A percentile compares a stretch with the other conserved stretches of the same genome.
Conservation (phyloP, 495 filamentous ascomycete species). For the Chaetomidium leptoderma region DNA sequence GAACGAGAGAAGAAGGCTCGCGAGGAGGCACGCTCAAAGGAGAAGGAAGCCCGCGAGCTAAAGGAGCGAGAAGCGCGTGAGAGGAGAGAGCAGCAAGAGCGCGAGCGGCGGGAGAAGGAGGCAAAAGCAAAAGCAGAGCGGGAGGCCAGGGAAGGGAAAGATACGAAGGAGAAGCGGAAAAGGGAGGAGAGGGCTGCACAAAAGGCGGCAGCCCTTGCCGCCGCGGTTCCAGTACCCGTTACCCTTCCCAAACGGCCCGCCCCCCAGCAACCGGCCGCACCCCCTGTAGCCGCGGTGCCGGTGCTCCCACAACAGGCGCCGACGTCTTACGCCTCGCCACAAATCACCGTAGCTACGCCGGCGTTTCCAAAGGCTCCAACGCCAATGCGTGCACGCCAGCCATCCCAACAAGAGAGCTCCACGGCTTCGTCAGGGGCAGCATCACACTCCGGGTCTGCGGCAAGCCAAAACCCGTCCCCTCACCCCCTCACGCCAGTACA, state of each 20-base stretch:
- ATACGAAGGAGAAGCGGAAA: conserved; percentile 50
- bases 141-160: conserved; percentile 33
- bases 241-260: conserved; percentile 47
- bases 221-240: conserved; percentile 34
- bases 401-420: conserved; percentile 76
- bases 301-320: conserved; percentile 44
- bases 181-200: conserved; percentile 43
- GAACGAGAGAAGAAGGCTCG: conserved; percentile 84
- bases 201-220: conserved; percentile 36
- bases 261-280: conserved; percentile 28
- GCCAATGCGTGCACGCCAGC: conserved; percentile 67
- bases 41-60: conserved; percentile 65
- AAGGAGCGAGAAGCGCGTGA: conserved; percentile 67
- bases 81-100: conserved; percentile 59
- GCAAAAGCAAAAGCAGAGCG: conserved; percentile 36
- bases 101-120: conserved; percentile 51
- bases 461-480: conserved; percentile 65
- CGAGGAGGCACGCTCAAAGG: conserved; percentile 56
- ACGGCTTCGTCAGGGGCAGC: conserved; percentile 59
- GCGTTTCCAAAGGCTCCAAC: conserved; percentile 78
- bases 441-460: conserved; percentile 44
- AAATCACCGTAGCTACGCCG: conserved; percentile 71
- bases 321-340: conserved; percentile 64
- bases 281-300: conserved; percentile 51
- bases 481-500: conserved; percentile 54